A percentile compares a stretch with the other conserved stretches of the same genome.
phyloP scores from a whole-genome alignment of 176 grass and related monocot genomes.

The Puccinellia tenuiflora region DNA sequence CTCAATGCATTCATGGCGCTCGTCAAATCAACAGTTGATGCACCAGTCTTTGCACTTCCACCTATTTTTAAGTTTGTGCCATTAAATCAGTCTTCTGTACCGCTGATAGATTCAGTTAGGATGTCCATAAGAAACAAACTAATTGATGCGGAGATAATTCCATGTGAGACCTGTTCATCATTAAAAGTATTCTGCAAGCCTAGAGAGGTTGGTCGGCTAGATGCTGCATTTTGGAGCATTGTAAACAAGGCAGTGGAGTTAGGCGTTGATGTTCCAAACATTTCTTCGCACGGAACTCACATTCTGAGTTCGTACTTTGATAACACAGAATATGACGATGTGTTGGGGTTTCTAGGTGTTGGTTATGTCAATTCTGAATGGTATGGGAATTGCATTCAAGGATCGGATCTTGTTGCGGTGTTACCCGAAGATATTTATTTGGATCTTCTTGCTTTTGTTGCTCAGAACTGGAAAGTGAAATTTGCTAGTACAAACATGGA shows the following conservation, averaged over 20 bases:
- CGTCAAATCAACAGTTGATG: slow-evolving; percentile 18
- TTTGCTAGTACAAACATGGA: slow-evolving; percentile 5
- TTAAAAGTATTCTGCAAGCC: slow-evolving; percentile 33
- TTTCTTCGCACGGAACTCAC: slow-evolving; percentile 38
- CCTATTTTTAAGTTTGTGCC: slow-evolving; percentile 52
- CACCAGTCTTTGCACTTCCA: slow-evolving; percentile 21
- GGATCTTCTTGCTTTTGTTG: slow-evolving; percentile 38
- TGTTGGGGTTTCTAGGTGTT: slow-evolving; percentile 36
- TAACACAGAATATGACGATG: slow-evolving; percentile 21
- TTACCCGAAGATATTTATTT: slow-evolving; percentile 31
- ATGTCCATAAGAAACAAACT: slow-evolving; percentile 30
- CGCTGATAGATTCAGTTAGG: slow-evolving; percentile 29
- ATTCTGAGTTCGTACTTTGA: slow-evolving; percentile 46
- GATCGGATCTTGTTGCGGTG: slow-evolving; percentile 31
- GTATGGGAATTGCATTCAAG: slow-evolving; percentile 41
- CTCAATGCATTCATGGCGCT: slow-evolving; percentile 37
- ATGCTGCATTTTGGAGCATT: slow-evolving; percentile 33
- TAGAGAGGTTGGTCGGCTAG: slow-evolving; percentile 21
- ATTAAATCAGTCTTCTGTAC: slow-evolving; percentile 4
- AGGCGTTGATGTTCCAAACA: slow-evolving; percentile 17
- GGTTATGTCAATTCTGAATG: slow-evolving; percentile 23
- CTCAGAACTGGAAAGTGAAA: background rate
- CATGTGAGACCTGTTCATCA: slow-evolving; percentile 1
- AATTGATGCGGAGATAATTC: slow-evolving; percentile 22
- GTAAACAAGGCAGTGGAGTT: slow-evolving; percentile 19